Base-by-base conservation (phyloP, 148 eudicot species). In the Rheum nobile region DNA sequence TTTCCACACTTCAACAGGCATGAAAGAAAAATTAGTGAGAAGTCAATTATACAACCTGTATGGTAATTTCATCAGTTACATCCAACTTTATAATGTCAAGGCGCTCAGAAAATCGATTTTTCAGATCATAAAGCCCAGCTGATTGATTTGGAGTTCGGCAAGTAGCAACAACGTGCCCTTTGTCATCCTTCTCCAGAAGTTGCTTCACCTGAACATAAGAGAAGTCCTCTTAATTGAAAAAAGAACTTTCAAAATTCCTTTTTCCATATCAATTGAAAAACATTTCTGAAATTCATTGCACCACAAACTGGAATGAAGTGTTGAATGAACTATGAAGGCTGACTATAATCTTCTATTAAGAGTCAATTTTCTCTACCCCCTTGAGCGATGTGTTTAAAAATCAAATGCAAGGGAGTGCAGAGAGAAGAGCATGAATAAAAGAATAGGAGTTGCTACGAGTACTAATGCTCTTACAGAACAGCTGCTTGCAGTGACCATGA, bases 141-240 rank as follows among this genome's bases (percentile, higher is more conserved):
- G 98, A 84, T 34, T 77, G 76, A 38, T 76, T 78, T 72, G 98
- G 98, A 83, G 82, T 84, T 34, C 97, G 96, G 71, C 98, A 94
- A 43, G 98, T 88, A 37, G 97, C 98, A 46, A 95, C 71, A 46
- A 95, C 92, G 38, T 85, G 86, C 44, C 91, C 96, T 63, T 81
- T 81, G 55, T 82, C 82, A 76, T 86, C 87, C 74, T 79, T 86
- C 81, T 87, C 90, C 78, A 95, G 78, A 81, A 95, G 84, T 41
- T 95, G 97, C 74, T 82, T 95, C 35, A 87, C 98, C 98, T 94
- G 63, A 69, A 68, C 39, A 47, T 47, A 69, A 68, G 35, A 42
- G 1, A 73, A 29, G 12, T 8, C 10, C 22, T 26, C 31, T 28
- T 72, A 14, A 37, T 52, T 8, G 43, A 41, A 22, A 38, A 29